Evolutionary conservation across 2,329 filamentous ascomycete genomes (phyloP), one percentile per base, ranked within the genome.

Genomic region (Tolypocladium amazonense): DNA sequence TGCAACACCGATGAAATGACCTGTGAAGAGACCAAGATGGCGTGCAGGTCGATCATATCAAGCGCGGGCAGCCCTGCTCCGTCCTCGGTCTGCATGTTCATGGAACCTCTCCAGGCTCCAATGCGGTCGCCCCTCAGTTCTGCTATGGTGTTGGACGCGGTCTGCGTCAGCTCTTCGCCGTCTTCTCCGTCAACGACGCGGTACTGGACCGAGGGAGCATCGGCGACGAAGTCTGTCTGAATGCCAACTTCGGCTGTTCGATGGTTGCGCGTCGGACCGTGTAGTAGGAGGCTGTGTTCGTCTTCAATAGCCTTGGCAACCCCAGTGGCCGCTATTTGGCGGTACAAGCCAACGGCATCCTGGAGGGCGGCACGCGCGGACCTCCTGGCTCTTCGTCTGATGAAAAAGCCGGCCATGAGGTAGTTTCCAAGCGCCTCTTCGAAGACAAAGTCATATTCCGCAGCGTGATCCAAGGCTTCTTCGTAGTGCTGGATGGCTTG

Each of bases 1-100:
- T 88, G 83, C 14, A 93, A 74, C 57, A 92, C 88, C 20, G 88
- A 92, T 5, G 89, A 92, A 52, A 93, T 86, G 52, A 92, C 83
- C 69, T 92, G 89, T 12, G 88, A 91, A 3, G 87, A 90, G 65
- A 89, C 86, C 18, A 93, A 77, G 61, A 93, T 92, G 30, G 87
- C 88, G 50, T 89, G 87, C 62, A 92, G 73, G 71, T 92, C 89
- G 68, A 93, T 86, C 86, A 93, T 92, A 73, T 93, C 89, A 58
- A 93, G 80, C 35, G 88, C 86, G 47, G 88, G 88, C 61, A 92
- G 78, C 14, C 87, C 86, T 41, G 78, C 83, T 3, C 81, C 82
- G 25, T 81, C 77, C 63, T 85, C 83, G 7, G 80, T 72, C 60
- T 81, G 79, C 55, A 76, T 69, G 57, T 80, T 75, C 74, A 84